Evolutionary conservation across 129 eudicot genomes (phyloP), one percentile per base, ranked within the genome.

Genomic region (Chrysanthemum lavandulifolium): DNA sequence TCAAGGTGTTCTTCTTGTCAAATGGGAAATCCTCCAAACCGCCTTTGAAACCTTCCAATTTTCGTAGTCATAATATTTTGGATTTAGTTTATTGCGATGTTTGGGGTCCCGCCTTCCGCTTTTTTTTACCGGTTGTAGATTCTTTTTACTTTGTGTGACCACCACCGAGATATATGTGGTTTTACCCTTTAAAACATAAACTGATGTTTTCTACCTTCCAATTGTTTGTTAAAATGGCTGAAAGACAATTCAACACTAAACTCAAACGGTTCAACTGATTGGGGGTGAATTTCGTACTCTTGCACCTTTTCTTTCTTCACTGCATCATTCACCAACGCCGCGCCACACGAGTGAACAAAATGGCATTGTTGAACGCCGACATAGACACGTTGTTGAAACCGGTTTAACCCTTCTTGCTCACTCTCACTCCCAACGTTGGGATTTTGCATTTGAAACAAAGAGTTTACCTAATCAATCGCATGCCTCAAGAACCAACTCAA

Each of bases 161-260:
- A 19, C 14, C 2, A 19, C 0, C 15, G 14, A 4, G 14, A 13
- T n/a, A 13, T 54, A 13, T 54, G 59, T 11, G 15, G 16, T 54
- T 54, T 54, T 54, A 54, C 18, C 59, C 59, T 54, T 54, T 54
- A n/a, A 54, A 54, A 54, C 59, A 54, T 13, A 54, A 54, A 54
- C 13, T 13, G 14, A 19, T 54, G 14, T 54, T 54, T 19, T 13
- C 59, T 54, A 54, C 59, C 59, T 54, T 54, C 59, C 15, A 54
- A 54, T 54, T 54, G 18, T 54, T 54, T 54, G 59, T 54, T 54
- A 54, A 54, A 54, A 54, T 54, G 59, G 15, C 59, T 13, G 59
- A 54, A 54, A 13, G 59, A 54, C 59, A 54, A 54, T 54, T 54
- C 33, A 29, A 29, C 33, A 29, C 33, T 29, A 29, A 29, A 29